phyloP scores from a whole-genome alignment of 2,329 filamentous ascomycete genomes.

The Diplodia scrobiculata region DNA sequence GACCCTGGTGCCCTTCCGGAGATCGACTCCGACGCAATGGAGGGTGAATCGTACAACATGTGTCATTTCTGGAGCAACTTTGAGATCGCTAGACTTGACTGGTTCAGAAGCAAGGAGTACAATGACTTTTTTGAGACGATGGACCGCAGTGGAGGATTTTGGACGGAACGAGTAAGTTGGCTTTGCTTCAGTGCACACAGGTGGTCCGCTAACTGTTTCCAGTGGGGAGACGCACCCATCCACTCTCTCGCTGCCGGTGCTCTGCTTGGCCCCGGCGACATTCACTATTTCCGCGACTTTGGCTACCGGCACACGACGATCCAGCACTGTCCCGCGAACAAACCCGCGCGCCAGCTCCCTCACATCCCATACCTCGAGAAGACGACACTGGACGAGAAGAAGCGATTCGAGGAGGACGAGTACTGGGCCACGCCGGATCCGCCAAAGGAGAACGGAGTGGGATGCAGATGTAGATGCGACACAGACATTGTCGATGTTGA shows the following conservation, averaged over 20 bases:
- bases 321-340: conserved; percentile 96
- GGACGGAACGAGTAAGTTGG: conserved; percentile 87
- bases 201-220: conserved; percentile 42
- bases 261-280: conserved; percentile 76
- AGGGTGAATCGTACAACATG: conserved; percentile 99
- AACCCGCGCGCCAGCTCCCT: conserved; percentile 80
- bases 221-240: conserved; percentile 99
- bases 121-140: conserved; percentile 99
- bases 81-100: conserved; percentile 90
- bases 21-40: conserved; percentile 90
- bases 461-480: conserved; percentile 93
- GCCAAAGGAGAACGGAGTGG: conserved; percentile 92
- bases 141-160: conserved; percentile 96
- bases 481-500: conserved; percentile 97
- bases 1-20: conserved; percentile 75
- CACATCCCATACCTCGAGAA: conserved; percentile 78
- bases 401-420: conserved; percentile 86
- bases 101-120: conserved; percentile 96
- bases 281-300: conserved; percentile 99
- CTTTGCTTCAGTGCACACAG: too few species aligned
- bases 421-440: conserved; percentile 91
- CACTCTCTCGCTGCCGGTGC: conserved; percentile 94
- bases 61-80: conserved; percentile 99
- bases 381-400: conserved; percentile 78
- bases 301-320: conserved; percentile 98